Evolutionary conservation across 768 basidiomycete species (phyloP), one percentile per base, ranked within the genome.

Genomic region (Auriculariales sp.): DNA sequence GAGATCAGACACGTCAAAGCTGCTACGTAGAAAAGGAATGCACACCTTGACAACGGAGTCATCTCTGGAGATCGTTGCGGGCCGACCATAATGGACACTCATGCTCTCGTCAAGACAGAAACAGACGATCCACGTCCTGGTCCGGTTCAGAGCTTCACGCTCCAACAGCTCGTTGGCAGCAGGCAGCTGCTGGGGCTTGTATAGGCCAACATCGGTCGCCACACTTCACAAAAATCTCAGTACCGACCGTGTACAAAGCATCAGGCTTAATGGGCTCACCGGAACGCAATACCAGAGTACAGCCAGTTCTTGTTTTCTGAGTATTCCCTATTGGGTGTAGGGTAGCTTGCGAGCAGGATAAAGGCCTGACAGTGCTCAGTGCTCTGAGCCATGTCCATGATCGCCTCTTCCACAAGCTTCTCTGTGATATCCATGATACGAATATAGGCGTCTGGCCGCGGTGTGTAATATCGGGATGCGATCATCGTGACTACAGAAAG

Each of bases 291-390:
- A 12, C 83, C 82, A 59, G 81, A 77, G 47, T 80, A 70, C 54
- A 84, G 66, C 78, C 82, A 84, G 53, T 79, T 80, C 25, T 79
- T 67, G 59, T 83, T 82, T 57, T 86, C 82, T 44, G 75, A 74
- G 71, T 77, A 84, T 50, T 71, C 74, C 53, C 74, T 74, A 53
- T 75, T 74, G 0, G 80, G 79, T 6, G 73, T 64, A 22, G 76
- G 73, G 60, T 82, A 82, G 5, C 76, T 73, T 30, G 75, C 72
- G 65, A 82, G 68, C 24, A 89, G 62, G n/a, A 85, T 64, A 58
- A 81, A 87, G n/a, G 85, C 84, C 59, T 89, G 86, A 51, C 79
- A 81, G 52, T 81, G 75, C 58, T 89, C 86, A n/a, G 87, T 73
- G 52, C 75, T 79, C 59, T 75, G 74, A 54, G 70, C 68, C 3